These are phyloP conservation scores for Neurospora sp. DNA, from an alignment of 2,329 filamentous ascomycete genomes.

Conservation along the genomic window DNA sequence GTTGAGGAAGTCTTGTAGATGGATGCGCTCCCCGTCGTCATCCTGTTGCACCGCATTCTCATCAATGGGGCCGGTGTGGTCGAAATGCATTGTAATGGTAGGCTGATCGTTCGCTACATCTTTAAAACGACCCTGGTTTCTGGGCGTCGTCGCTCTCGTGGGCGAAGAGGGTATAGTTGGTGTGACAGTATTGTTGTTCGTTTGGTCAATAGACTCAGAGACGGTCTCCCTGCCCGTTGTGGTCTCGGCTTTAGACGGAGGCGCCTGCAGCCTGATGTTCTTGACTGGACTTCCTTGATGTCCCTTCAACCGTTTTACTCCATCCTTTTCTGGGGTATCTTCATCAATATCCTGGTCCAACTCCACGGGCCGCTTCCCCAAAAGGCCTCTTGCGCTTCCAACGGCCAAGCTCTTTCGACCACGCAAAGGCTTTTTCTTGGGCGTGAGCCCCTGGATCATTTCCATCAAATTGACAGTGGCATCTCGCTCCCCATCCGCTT, in stretches of 20 bases:
- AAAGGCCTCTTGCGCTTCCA: conserved; percentile 61
- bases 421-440: conserved; percentile 58
- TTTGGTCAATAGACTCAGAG: conserved; percentile 35
- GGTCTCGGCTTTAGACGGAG: conserved; percentile 57
- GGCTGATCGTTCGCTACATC: conserved; percentile 40
- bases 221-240: conserved; percentile 50
- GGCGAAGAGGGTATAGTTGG: conserved; percentile 39
- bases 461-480: conserved; percentile 60
- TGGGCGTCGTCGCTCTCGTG: conserved; percentile 45
- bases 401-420: conserved; percentile 69
- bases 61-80: conserved; percentile 31
- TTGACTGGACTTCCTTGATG: conserved; percentile 69
- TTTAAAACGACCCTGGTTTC: conserved; percentile 44
- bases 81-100: conserved; percentile 32
- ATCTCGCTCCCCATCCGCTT: conserved; percentile 47
- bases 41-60: conserved; percentile 36
- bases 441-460: conserved; percentile 69
- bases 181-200: conserved; percentile 25
- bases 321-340: conserved; percentile 47
- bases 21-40: conserved; percentile 54
- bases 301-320: conserved; percentile 61
- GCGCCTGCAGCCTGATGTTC: conserved; percentile 59
- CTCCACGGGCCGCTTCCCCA: conserved; percentile 66
- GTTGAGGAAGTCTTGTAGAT: conserved; percentile 85
- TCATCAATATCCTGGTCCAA: conserved; percentile 59